Conservation (phyloP, 352 stramenopile genomes). For the Globisporangium cederbergense region DNA sequence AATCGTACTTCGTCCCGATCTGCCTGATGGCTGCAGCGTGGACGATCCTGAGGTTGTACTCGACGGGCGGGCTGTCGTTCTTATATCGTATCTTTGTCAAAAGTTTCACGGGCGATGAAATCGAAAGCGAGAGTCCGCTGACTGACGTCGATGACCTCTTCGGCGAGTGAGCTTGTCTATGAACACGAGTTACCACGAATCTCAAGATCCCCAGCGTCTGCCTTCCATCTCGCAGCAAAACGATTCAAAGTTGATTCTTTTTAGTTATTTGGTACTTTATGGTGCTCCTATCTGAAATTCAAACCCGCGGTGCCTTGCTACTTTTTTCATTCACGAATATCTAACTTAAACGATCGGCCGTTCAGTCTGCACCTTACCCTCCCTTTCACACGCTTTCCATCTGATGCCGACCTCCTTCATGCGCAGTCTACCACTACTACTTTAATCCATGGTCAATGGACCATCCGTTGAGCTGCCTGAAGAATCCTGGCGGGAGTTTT, state of each 20-base stretch:
- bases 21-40: conserved; percentile 56
- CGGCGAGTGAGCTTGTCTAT: background rate
- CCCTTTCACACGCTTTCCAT: background rate
- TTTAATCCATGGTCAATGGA: conserved; percentile 29
- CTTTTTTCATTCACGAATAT: conserved; percentile 15
- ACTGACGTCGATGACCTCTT: conserved; percentile 15
- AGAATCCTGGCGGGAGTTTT: conserved; percentile 30
- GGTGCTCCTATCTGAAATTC: conserved; percentile 8
- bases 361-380: background rate
- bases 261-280: conserved; percentile 10
- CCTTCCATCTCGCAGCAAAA: background rate
- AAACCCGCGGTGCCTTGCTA: conserved; percentile 9
- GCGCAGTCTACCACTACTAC: conserved; percentile 14
- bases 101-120: background rate
- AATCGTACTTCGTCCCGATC: conserved; percentile 54
- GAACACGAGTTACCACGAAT: background rate
- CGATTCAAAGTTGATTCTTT: conserved; percentile 8
- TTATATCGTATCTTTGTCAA: conserved; percentile 2
- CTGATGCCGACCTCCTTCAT: background rate
- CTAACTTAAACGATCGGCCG: conserved; percentile 12
- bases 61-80: conserved; percentile 47
- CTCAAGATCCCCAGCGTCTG: background rate
- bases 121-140: background rate
- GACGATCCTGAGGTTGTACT: conserved; percentile 68
- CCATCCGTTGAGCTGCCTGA: conserved; percentile 30